Percentiles rank a stretch among this genome's conserved stretches.
These are phyloP conservation scores for Puccinia polysora DNA, from an alignment of 1,284 basidiomycete genomes.

Conservation along the genomic window DNA sequence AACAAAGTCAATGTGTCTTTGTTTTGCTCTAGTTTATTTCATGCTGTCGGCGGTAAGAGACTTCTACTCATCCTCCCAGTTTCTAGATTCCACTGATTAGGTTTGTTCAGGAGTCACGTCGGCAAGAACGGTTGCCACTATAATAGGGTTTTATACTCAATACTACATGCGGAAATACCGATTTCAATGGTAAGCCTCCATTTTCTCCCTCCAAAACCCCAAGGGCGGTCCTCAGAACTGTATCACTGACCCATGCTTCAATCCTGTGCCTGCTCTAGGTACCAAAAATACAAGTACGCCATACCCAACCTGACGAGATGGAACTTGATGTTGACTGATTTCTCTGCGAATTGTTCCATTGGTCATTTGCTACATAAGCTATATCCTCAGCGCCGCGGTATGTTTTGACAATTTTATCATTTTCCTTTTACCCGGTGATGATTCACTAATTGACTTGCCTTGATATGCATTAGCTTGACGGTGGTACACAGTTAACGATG, in stretches of 20 bases:
- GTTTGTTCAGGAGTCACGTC: constrained; percentile 30
- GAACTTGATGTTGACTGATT: too few species aligned
- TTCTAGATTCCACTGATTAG: background rate
- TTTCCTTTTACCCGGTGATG: background rate
- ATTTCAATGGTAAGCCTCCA: constrained; percentile 19
- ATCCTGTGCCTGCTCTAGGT: constrained; percentile 29
- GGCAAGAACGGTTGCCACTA: constrained; percentile 8
- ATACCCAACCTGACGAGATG: background rate
- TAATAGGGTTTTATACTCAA: constrained; percentile 35
- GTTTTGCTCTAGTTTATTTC: constrained; percentile 14
- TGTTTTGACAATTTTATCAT: background rate
- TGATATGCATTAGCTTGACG: constrained; percentile 19
- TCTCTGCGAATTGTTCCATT: too few species aligned
- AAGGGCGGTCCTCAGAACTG: background rate
- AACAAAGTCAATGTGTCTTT: constrained; percentile 28
- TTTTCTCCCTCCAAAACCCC: too few species aligned
- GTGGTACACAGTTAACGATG: constrained; percentile 28
- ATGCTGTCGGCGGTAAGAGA: constrained; percentile 28
- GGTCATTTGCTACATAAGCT: constrained; percentile 1
- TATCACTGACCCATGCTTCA: too few species aligned
- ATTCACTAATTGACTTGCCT: background rate
- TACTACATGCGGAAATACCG: constrained; percentile 22
- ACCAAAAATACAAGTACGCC: constrained; percentile 40
- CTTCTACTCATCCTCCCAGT: background rate
- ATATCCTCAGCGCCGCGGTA: constrained; percentile 40